phyloP scores from a whole-genome alignment of 345 rosid species.

The Ceriops decandra region DNA sequence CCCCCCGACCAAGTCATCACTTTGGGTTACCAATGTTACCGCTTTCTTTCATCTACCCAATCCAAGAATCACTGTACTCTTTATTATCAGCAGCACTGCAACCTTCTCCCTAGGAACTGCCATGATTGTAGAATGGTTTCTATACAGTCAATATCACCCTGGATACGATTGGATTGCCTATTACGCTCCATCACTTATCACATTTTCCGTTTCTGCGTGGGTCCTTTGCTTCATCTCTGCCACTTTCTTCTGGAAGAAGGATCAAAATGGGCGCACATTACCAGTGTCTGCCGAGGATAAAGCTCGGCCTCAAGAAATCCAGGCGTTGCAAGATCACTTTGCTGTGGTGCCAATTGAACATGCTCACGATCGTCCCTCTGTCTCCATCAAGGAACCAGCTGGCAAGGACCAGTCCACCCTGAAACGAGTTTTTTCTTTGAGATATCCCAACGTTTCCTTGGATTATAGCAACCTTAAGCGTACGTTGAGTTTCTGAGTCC shows the following conservation, averaged over 20 bases:
- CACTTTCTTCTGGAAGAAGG: neutral
- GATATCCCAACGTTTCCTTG: too few relatives aligned
- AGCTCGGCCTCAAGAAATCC: neutral
- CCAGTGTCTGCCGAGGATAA: neutral
- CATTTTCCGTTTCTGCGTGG: constrained; percentile 20
- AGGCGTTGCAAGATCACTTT: too few relatives aligned
- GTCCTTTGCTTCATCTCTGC: constrained; percentile 7
- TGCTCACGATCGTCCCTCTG: neutral
- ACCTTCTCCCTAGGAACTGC: constrained; percentile 25
- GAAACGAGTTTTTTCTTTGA: constrained; percentile 6
- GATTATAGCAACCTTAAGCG: neutral
- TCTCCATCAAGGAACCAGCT: neutral
- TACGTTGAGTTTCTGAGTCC: neutral
- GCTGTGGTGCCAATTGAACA: neutral
- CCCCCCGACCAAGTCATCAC: neutral
- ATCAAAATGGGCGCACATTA: neutral
- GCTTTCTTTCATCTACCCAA: constrained; percentile 10
- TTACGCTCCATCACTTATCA: constrained; percentile 20
- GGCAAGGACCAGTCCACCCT: neutral
- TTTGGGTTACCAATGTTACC: neutral
- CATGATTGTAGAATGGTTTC: constrained; percentile 25
- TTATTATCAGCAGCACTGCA: constrained; percentile 14
- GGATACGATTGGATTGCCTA: constrained; percentile 28
- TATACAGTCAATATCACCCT: constrained; percentile 20
- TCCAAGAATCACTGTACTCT: constrained; percentile 20